Evolutionary conservation across 495 filamentous ascomycete genomes (phyloP), one percentile per base, ranked within the genome.

Genomic region (Ramalina peruviana): DNA sequence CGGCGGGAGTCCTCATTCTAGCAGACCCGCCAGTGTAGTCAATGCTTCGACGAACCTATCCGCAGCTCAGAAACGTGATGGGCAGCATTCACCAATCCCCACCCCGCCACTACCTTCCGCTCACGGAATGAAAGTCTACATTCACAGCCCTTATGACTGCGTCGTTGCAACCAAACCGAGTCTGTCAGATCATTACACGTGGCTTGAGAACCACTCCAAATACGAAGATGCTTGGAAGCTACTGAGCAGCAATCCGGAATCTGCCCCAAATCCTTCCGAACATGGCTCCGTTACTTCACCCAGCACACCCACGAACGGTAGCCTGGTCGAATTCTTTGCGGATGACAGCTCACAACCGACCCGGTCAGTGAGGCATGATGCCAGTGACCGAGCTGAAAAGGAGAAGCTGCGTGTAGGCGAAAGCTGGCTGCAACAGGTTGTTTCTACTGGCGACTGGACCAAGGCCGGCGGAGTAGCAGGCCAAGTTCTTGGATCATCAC

Each of bases 91-190:
- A 33, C 47, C 63, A 33, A 57, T 60, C 11, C 54, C 59, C 25
- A 79, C 78, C 15, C 30, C 30, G 7, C 52, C 55, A 33, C 47
- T 62, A 33, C 57, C 60, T 9, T 56, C 59, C 21, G 79, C 78
- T n/a, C 75, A 79, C 6, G 89, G 92, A 0, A 75, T 88, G 53
- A 97, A 96, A 57, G 86, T 98, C 23, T 95, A 94, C 61, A 83
- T 98, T 27, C 87, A 93, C 46, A 96, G 88, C 57, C 93, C 93
- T 1, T 98, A 92, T 56, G 92, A 98, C 65, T 94, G 88, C 55
- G 78, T 95, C 20, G 70, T 94, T 48, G 84, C 87, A 0, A 83
- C 90, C 0, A 87, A 87, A 57, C 70, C 92, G 54, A 89, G 94
- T 54, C 69, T 88, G 12, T 65, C 77, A 0, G 92, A 98, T 61